phyloP scores from a whole-genome alignment of 805 yeast genomes.

The Kodamaea fukazawae region DNA sequence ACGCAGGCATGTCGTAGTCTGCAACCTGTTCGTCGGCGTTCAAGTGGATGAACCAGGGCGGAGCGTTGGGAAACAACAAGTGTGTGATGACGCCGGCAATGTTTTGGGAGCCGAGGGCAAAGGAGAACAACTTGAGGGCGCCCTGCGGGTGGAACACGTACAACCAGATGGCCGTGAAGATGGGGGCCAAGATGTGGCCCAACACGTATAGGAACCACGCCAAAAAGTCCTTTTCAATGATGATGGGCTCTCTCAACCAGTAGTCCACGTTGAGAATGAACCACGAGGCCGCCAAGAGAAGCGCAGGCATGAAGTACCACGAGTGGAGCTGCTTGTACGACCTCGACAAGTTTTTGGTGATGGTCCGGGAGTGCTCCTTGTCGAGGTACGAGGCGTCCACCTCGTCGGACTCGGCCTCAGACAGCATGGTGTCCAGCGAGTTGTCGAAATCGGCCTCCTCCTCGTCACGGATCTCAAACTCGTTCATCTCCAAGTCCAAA shows the following conservation, averaged over 20 bases:
- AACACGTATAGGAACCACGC: conserved; percentile 66
- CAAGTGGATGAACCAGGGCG: conserved; percentile 69
- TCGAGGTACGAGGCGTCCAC: background rate
- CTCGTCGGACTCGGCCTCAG: background rate
- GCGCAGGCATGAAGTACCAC: conserved; percentile 30
- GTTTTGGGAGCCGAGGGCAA: conserved; percentile 60
- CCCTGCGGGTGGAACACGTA: conserved; percentile 71
- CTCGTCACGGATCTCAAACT: conserved; percentile 4
- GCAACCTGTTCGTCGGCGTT: conserved; percentile 58
- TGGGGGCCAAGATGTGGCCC: conserved; percentile 59
- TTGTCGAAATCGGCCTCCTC: background rate
- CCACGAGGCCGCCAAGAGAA: conserved; percentile 47
- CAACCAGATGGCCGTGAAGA: conserved; percentile 58
- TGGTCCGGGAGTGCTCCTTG: background rate
- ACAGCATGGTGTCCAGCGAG: background rate
- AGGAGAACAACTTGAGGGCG: conserved; percentile 49
- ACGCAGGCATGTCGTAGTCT: conserved; percentile 61
- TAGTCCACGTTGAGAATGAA: conserved; percentile 47
- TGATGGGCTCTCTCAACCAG: conserved; percentile 39
- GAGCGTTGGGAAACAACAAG: conserved; percentile 63
- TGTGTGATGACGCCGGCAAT: conserved; percentile 60
- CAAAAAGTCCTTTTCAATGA: conserved; percentile 47
- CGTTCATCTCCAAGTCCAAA: conserved; percentile 7
- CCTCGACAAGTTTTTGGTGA: background rate
- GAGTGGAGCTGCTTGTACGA: conserved; percentile 20